These are phyloP conservation scores for Lignosus rhinocerotis DNA, from an alignment of 1,284 basidiomycete genomes.

Conservation along the genomic window DNA sequence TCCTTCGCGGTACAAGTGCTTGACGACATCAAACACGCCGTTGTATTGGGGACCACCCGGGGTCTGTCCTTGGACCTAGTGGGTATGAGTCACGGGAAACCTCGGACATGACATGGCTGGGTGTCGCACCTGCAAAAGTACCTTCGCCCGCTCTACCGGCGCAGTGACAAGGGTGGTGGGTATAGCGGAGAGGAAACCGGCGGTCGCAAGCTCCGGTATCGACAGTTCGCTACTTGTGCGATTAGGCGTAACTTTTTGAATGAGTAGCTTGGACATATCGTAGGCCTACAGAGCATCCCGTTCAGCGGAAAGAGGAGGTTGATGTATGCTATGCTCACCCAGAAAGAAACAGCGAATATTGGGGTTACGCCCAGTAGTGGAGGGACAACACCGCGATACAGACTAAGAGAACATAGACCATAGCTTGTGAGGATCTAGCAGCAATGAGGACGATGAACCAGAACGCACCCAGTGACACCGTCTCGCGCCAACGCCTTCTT, in stretches of 20 bases:
- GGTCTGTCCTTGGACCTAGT: slow-evolving; percentile 75
- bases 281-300: slow-evolving; percentile 68
- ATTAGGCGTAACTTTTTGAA: slow-evolving; percentile 72
- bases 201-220: slow-evolving; percentile 85
- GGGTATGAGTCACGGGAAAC: not conserved
- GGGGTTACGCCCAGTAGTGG: slow-evolving; percentile 96
- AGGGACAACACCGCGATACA: slow-evolving; percentile 97
- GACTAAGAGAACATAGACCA: slow-evolving; percentile 41
- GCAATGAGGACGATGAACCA: not conserved
- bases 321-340: slow-evolving; percentile 55
- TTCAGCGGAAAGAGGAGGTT: not conserved
- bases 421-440: not conserved
- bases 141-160: slow-evolving; percentile 97
- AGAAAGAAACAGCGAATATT: slow-evolving; percentile 98
- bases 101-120: not conserved
- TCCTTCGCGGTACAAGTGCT: slow-evolving; percentile 92
- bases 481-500: slow-evolving; percentile 88
- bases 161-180: slow-evolving; percentile 92
- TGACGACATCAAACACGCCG: slow-evolving; percentile 91
- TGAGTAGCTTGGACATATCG: slow-evolving; percentile 90
- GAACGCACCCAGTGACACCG: slow-evolving; percentile 80
- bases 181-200: slow-evolving; percentile 94
- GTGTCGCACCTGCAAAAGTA: slow-evolving; percentile 78
- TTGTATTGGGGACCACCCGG: slow-evolving; percentile 85
- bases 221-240: slow-evolving; percentile 67